Conservation (phyloP, 495 filamentous ascomycete genomes). For the Margaritispora aquatica region DNA sequence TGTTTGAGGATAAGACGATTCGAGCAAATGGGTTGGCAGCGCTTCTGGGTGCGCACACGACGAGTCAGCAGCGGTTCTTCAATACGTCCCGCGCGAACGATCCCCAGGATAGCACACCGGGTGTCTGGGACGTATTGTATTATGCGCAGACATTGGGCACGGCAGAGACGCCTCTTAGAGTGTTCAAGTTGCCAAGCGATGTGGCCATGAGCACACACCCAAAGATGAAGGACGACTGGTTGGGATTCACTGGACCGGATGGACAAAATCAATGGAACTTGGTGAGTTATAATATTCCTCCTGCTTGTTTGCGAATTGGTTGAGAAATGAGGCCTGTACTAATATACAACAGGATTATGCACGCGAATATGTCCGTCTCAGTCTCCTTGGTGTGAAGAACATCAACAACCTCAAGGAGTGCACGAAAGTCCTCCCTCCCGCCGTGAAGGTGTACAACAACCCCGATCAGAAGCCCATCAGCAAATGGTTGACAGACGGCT, state of each 20-base stretch:
- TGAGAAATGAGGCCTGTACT: too few relatives aligned
- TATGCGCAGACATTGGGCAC: conserved; percentile 35
- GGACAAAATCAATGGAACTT: conserved; percentile 32
- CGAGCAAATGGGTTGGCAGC: conserved; percentile 37
- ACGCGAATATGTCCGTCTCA: conserved; percentile 33
- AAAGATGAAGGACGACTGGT: conserved; percentile 28
- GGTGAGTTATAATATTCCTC: conserved; percentile 20
- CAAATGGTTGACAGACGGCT: conserved; percentile 15
- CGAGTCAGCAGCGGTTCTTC: conserved; percentile 37
- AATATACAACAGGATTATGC: conserved; percentile 37
- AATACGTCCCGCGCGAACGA: conserved; percentile 28
- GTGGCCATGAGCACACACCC: conserved; percentile 32
- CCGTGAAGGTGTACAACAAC: conserved; percentile 4
- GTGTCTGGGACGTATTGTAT: conserved; percentile 39
- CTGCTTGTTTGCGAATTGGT: background rate
- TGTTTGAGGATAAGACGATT: conserved; percentile 46
- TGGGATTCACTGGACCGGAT: conserved; percentile 21
- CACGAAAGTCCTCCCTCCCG: conserved; percentile 32
- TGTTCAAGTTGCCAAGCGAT: conserved; percentile 41
- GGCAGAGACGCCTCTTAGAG: conserved; percentile 27
- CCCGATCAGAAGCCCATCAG: conserved; percentile 17
- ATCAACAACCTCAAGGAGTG: conserved; percentile 38
- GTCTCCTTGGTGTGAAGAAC: conserved; percentile 36
- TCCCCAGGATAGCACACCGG: conserved; percentile 37
- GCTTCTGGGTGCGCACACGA: conserved; percentile 44